Conservation (phyloP, 2,329 filamentous ascomycete species). For the Epichloe sp. region DNA sequence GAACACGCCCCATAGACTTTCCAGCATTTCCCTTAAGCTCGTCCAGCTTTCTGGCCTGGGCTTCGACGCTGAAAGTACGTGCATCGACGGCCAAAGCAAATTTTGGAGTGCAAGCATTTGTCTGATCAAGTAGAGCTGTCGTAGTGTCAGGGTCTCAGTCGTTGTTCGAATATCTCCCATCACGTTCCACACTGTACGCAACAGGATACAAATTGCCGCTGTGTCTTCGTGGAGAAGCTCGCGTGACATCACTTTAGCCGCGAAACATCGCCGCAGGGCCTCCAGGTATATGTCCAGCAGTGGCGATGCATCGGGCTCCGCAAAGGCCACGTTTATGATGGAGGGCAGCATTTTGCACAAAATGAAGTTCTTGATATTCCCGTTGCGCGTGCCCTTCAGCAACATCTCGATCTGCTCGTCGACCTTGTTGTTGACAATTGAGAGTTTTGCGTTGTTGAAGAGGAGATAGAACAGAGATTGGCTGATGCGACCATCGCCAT, state of each 20-base stretch:
- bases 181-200: slow-evolving; percentile 18
- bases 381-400: slow-evolving; percentile 33
- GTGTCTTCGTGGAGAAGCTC: slow-evolving; percentile 24
- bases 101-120: slow-evolving; percentile 18
- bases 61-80: slow-evolving; percentile 9
- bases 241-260: slow-evolving; percentile 20
- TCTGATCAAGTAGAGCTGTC: slow-evolving; percentile 16
- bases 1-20: slow-evolving; percentile 9
- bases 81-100: slow-evolving; percentile 18
- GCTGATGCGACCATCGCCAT: slow-evolving; percentile 33
- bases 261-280: slow-evolving; percentile 26
- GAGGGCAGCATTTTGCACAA: slow-evolving; percentile 41
- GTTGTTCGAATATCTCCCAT: slow-evolving; percentile 14
- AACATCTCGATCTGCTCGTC: slow-evolving; percentile 32
- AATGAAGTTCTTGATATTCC: slow-evolving; percentile 32
- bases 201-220: slow-evolving; percentile 18
- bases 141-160: slow-evolving; percentile 9
- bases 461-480: slow-evolving; percentile 44
- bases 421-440: slow-evolving; percentile 36
- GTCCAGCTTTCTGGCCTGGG: slow-evolving; percentile 9
- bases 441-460: slow-evolving; percentile 43
- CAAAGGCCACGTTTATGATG: slow-evolving; percentile 27
- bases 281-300: slow-evolving; percentile 37
- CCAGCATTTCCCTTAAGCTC: slow-evolving; percentile 9
- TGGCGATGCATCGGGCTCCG: slow-evolving; percentile 27